Base-by-base conservation (phyloP, 2,329 filamentous ascomycete species). In the Ramichloridium luteum region DNA sequence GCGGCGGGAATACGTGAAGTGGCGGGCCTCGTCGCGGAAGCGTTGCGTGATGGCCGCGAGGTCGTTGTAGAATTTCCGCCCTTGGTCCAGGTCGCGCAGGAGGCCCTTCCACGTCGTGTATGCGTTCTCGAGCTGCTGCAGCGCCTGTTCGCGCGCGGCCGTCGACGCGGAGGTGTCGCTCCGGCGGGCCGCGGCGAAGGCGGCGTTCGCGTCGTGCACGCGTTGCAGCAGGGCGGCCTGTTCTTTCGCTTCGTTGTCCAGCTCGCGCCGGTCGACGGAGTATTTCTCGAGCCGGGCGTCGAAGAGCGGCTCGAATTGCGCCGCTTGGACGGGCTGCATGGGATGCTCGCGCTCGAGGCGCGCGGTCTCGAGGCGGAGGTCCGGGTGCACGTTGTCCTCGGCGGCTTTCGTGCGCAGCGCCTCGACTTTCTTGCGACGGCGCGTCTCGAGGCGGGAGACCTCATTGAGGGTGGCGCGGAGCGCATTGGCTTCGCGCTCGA, bases 101-200 rank as follows among this genome's bases (percentile, higher is more conserved):
- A 96, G 83, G 55, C 98, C 88, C 59, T 93, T 93, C 64, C 96
- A 96, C 59, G 88, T 92, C 57, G 85, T 76, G 54, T 93, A 96
- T 1, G 84, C 88, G 41, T 81, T 85, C 55, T 96, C 88, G 6
- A 98, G 65, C 39, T 72, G 75, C 57, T 98, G 90, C 29, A 98
- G 60, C 0, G 84, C 85, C 44, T 80, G 72, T 54, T 96, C 88
- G 10, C 90, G 74, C 50, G 93, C 85, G 38, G 68, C 70, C 8
- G 20, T 23, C 8, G 20, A 23, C 2, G 68, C 72, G 4, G 71
- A 73, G 0, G 68, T 66, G 42, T 84, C 80, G 3, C 77, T 74
- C 23, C 67, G 69, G 32, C 77, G 72, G 42, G 81, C 82, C 13
- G 70, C 65, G 39, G 80, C 72, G 46, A 96, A 94, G 12, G 79